Evolutionary conservation across 2,329 filamentous ascomycete genomes (phyloP).

Genomic region (Davidsoniella australis): DNA sequence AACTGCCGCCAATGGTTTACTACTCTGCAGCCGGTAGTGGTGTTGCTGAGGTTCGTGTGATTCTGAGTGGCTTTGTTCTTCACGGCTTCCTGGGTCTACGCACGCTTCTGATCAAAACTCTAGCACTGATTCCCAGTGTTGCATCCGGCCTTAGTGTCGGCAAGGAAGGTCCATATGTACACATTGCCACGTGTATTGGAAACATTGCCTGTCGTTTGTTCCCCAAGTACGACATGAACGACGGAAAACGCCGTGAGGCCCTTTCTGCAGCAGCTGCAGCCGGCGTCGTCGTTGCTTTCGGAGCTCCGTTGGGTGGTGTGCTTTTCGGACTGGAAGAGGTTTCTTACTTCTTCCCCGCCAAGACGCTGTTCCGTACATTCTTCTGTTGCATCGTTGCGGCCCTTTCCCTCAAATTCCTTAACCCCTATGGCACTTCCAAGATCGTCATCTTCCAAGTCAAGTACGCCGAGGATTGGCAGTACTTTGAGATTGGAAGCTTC

Average conservation of each 20-base stretch:
- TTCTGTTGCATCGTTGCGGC: conserved; percentile 95
- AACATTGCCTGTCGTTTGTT: conserved; percentile 94
- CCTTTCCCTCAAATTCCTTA: conserved; percentile 80
- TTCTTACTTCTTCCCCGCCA: conserved; percentile 91
- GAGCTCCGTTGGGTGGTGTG: conserved; percentile 71
- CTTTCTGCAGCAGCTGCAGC: conserved; percentile 85
- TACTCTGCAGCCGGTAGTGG: conserved; percentile 93
- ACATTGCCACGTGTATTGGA: conserved; percentile 86
- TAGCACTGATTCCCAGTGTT: conserved; percentile 72
- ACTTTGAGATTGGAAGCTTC: conserved; percentile 77
- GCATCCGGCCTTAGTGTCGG: conserved; percentile 85
- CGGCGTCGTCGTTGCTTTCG: conserved; percentile 87
- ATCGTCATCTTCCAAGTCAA: conserved; percentile 93
- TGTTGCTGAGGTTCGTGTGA: conserved; percentile 92
- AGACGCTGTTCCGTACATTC: conserved; percentile 92
- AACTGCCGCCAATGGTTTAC: conserved; percentile 63
- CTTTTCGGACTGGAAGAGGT: conserved; percentile 92
- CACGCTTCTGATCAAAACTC: conserved; percentile 71
- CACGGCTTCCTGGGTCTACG: conserved; percentile 86
- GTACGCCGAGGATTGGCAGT: conserved; percentile 80
- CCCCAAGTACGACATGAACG: conserved; percentile 81
- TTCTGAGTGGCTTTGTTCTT: conserved; percentile 91
- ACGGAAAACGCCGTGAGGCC: conserved; percentile 83
- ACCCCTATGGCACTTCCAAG: conserved; percentile 90
- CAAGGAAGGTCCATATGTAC: conserved; percentile 93